These are phyloP conservation scores for Amanita phalloides DNA, from an alignment of 768 basidiomycete species.

Conservation along the genomic window DNA sequence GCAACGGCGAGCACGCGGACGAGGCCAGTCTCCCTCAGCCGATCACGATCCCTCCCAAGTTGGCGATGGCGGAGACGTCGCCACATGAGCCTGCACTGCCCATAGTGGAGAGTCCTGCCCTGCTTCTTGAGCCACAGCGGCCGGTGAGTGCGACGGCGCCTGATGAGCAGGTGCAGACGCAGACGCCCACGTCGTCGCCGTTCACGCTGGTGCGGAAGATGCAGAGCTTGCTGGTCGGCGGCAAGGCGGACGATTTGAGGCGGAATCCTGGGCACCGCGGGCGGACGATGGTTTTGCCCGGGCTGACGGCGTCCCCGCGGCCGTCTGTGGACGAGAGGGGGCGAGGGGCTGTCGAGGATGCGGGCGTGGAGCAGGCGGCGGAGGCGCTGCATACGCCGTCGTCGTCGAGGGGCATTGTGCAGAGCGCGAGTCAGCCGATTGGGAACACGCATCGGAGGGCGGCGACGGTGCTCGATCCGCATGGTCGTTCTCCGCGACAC, in stretches of 20 bases:
- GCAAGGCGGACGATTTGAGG: slow-evolving; percentile 31
- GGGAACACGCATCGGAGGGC: slow-evolving; percentile 59
- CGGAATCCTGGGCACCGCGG: slow-evolving; percentile 20
- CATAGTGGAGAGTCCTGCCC: slow-evolving; percentile 19
- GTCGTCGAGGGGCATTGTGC: slow-evolving; percentile 19
- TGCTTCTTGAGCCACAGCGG: slow-evolving; percentile 13
- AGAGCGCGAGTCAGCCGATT: slow-evolving; percentile 46
- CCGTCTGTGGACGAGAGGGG: slow-evolving; percentile 20
- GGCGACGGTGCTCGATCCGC: slow-evolving; percentile 67
- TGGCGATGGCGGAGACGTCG: slow-evolving; percentile 49
- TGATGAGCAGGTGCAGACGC: slow-evolving; percentile 5
- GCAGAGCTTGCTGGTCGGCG: slow-evolving; percentile 49
- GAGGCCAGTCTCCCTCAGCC: slow-evolving; percentile 23
- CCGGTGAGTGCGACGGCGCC: not conserved
- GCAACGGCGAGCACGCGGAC: slow-evolving; percentile 26
- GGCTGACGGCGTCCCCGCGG: slow-evolving; percentile 17
- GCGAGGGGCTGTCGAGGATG: slow-evolving; percentile 19
- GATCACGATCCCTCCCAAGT: slow-evolving; percentile 35
- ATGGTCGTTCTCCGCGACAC: slow-evolving; percentile 50
- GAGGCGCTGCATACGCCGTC: slow-evolving; percentile 5
- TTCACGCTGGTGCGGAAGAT: slow-evolving; percentile 70
- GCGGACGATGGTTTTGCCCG: slow-evolving; percentile 40
- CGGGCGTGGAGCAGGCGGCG: slow-evolving; percentile 10
- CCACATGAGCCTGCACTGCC: slow-evolving; percentile 33
- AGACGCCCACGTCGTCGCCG: slow-evolving; percentile 21